Base-by-base conservation (phyloP, 768 basidiomycete species). In the Hortiboletus flavorubellus region DNA sequence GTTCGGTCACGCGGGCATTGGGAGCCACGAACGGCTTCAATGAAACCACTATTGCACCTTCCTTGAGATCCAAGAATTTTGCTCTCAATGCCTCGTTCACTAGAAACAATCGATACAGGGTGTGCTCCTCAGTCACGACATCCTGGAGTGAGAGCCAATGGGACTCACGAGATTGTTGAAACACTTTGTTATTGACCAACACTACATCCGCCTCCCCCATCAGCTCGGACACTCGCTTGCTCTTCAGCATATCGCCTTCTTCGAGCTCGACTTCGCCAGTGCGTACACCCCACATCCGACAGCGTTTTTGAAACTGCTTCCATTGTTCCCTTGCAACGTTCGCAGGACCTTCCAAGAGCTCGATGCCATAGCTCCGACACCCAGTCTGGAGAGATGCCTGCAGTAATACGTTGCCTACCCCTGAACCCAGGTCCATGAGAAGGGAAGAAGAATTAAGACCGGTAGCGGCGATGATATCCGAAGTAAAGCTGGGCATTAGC, bases 41-140 rank as follows among this genome's bases (percentile, higher is more conserved):
- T 18, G 91, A 93, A 37, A 98, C 82, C 45, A 99, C 89, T 46
- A 86, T 86, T 0, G 94, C 93, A 18, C 92, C 91, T 55, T 96
- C 92, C 66, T 93, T 97, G 56, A 98, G 76, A 66, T 99, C 97
- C 51, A 99, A 76, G 72, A 98, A 98, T 65, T 93, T 89, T 30
- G 89, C 86, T 43, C 89, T 80, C 15, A 99, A 74, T 1, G 86
- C 83, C 65, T 92, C 91, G 70, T 98, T 98, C 56, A 98, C 89
- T 92, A 54, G 11, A 39, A 43, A 16, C 12, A 34, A 29, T 54
- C 33, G 51, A 18, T 59, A 44, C 55, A 46, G 39, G 21, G 12
- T 16, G 15, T 33, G 10, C 44, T 11, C 35, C 5, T 47, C 18
- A 49, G 18, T 40, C 18, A 50, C 18, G 10, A 46, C 11, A 31